Base-by-base conservation (phyloP, 345 rosid species). In the Tarenaya hassleriana region DNA sequence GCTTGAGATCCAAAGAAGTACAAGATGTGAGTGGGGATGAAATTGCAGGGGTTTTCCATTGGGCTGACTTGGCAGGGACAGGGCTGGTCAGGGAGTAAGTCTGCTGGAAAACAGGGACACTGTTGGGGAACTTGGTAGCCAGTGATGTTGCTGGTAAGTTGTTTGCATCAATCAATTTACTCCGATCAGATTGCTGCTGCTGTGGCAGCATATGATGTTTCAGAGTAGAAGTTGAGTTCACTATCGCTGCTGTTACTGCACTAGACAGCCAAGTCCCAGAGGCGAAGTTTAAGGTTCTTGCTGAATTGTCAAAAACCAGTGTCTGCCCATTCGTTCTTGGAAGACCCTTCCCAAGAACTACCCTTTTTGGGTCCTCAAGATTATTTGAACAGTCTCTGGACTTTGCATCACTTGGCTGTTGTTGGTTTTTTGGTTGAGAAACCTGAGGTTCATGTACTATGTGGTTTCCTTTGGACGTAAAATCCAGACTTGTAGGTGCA, bases 261-360 rank as follows among this genome's bases (percentile, higher is more conserved):
- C 48, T 62, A 18, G 79, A 58, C 46, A 73, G 69, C 82, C 82
- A 70, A 53, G 71, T 56, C 54, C 79, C 81, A 15, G 88, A 66
- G 42, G 58, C 73, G 52, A 76, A 76, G 68, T 66, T 72, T 18
- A 76, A 77, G 21, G 69, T 69, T 56, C 72, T 63, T 19, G 78
- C 61, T 38, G 84, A 67, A 63, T 76, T 68, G 52, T 78, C 80
- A 50, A 78, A 78, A 61, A 66, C 69, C 54, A 69, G 69, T 6
- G 80, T 63, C 61, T 68, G 82, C 14, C 67, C 84, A 15, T 45
- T 62, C 32, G 60, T 34, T 8, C 38, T 32, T 11, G 55, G 24
- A 9, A 62, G 48, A 10, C 71, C 34, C 71, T 69, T 73, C 52
- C 78, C 77, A 4, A 41, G 20, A 18, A 53, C 41, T 45, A 48